phyloP scores from a whole-genome alignment of 768 basidiomycete genomes.

The Lactarius hengduanensis region DNA sequence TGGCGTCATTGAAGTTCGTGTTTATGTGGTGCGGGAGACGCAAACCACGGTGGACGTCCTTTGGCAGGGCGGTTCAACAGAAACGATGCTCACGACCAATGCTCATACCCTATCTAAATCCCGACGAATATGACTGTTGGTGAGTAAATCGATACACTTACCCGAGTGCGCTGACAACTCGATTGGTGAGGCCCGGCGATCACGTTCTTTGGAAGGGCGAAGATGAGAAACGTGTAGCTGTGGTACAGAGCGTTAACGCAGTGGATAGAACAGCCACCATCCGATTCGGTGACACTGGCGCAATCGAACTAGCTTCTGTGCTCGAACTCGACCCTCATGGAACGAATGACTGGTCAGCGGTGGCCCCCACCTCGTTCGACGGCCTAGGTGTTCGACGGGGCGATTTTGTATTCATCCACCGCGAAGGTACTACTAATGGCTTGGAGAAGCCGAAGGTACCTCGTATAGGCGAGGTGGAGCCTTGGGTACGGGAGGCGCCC shows the following conservation, averaged over 20 bases:
- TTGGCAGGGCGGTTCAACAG: conserved; percentile 84
- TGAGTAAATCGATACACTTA: conserved; percentile 37
- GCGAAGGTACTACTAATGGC: conserved; percentile 69
- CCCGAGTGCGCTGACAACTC: not conserved
- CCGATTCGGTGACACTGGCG: conserved; percentile 52
- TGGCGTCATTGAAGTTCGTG: conserved; percentile 51
- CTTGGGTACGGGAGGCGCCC: conserved; percentile 68
- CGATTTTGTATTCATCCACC: conserved; percentile 82
- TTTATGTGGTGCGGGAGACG: conserved; percentile 67
- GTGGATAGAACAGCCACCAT: conserved; percentile 68
- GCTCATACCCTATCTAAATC: conserved; percentile 78
- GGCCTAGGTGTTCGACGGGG: conserved; percentile 80
- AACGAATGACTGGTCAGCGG: conserved; percentile 48
- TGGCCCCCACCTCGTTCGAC: conserved; percentile 46
- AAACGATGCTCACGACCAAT: conserved; percentile 59
- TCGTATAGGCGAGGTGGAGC: conserved; percentile 79
- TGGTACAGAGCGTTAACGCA: conserved; percentile 79
- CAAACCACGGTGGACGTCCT: conserved; percentile 66
- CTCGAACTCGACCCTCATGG: conserved; percentile 91
- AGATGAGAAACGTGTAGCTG: conserved; percentile 59
- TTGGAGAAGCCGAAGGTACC: conserved; percentile 68
- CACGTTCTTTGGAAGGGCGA: conserved; percentile 83
- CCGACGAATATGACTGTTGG: conserved; percentile 94
- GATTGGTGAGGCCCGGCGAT: conserved; percentile 77
- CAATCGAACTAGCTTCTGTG: conserved; percentile 67